phyloP scores from a whole-genome alignment of 163 green algal genomes.

The Prototheca stagnorum region DNA sequence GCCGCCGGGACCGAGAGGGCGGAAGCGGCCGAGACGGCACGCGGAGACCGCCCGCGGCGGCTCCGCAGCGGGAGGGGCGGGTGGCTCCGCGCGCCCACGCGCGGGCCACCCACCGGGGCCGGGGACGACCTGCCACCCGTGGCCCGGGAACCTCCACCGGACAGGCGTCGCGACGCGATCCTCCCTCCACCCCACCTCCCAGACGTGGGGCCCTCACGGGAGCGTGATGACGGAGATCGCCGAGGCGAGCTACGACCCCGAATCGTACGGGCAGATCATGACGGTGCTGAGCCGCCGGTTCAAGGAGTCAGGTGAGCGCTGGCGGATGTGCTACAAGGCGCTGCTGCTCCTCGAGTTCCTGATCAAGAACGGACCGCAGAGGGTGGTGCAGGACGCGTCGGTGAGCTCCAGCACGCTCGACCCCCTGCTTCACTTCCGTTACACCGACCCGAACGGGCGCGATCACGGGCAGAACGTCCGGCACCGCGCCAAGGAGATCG shows the following conservation, averaged over 20 bases:
- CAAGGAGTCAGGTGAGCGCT: conserved; percentile 56
- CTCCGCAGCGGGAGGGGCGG: no score
- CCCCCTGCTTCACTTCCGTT: conserved; percentile 63
- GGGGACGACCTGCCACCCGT: no score
- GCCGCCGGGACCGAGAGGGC: not conserved
- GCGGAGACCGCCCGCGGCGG: no score
- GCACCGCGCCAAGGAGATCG: conserved; percentile 62
- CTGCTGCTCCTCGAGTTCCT: conserved; percentile 83
- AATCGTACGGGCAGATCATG: conserved; percentile 57
- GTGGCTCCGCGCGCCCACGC: no score
- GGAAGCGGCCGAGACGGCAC: no score
- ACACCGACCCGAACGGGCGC: conserved; percentile 53
- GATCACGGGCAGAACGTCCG: conserved; percentile 77
- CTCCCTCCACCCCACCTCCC: no score
- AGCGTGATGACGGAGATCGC: conserved; percentile 50
- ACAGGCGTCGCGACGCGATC: no score
- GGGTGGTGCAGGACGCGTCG: conserved; percentile 45
- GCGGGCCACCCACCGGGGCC: no score
- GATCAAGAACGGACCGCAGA: conserved; percentile 62
- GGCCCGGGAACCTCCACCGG: no score
- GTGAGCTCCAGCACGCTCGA: conserved; percentile 44
- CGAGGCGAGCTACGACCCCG: conserved; percentile 31
- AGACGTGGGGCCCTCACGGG: conserved; percentile 30
- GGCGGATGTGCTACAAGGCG: conserved; percentile 85
- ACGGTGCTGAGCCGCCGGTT: conserved; percentile 40